Evolutionary conservation across 2,329 filamentous ascomycete species (phyloP), one percentile per base, ranked within the genome.

Genomic region (Xylariaceae sp.): DNA sequence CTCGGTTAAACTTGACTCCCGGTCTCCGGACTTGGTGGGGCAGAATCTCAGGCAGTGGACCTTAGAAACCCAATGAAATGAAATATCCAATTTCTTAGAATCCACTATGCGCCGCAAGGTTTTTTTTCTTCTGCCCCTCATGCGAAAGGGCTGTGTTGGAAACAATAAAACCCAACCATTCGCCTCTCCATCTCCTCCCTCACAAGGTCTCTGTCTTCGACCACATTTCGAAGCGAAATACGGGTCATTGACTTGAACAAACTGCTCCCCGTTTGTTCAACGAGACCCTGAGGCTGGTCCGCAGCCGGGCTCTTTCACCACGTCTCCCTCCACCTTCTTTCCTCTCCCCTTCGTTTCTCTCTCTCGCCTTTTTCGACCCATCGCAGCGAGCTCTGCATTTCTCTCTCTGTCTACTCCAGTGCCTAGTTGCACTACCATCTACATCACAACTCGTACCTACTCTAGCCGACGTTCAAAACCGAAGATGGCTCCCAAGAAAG

Each of bases 401-500:
- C 68, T 74, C 34, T 44, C 59, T 72, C 71, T 76, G 74, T 73
- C 75, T 73, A 17, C 51, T 49, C 58, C 19, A 23, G 77, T 82
- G 78, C 78, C 79, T 73, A 78, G 80, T 75, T 79, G 78, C 74
- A 76, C 76, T 56, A 61, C 58, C 51, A 26, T 81, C 69, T 73
- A 72, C 68, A 76, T 79, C 75, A 76, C 79, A 66, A 78, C 75
- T 72, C 79, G 84, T 71, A 76, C 73, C 67, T 87, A 87, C 81
- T 80, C 82, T 67, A 79, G 82, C 73, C 87, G 83, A 76, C 81
- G 78, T 76, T 82, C 46, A 16, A 28, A 76, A 75, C 92, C 86
- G 12, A 63, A 63, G 76, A 99, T 99, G 95, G 84, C 92, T 79
- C 95, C 95, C 76, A 99, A 99, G 86, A 98, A 98, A 81, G 82